Base-by-base conservation (phyloP, 2,329 filamentous ascomycete genomes). In the Sclerotinia minor region DNA sequence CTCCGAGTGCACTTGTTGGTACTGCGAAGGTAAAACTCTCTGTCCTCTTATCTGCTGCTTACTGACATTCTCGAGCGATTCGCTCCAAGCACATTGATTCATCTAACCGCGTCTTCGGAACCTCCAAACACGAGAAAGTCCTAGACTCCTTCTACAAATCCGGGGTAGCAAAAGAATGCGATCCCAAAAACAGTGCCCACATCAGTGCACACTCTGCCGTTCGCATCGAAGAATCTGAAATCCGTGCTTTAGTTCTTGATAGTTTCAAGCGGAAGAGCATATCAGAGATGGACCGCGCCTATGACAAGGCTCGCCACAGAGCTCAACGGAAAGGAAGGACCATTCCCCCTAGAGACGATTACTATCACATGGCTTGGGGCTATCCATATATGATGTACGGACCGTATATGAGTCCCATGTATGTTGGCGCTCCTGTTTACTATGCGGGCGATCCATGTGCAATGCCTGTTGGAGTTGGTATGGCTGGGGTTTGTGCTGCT, bases 1-100 rank as follows among this genome's bases (percentile, higher is more conserved):
- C 76, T 89, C 85, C 1, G 89, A 91, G 77, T 94, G 91, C 73
- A 91, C 87, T 0, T 94, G 91, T 77, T 94, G 91, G 90, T 92
- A 94, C 77, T 96, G 92, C 78, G 92, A 95, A 78, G 84, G 80
- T 79, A 67, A 50, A 72, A 76, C 2, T 29, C 26, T 24, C 41
- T 45, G 32, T 53, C 38, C 57, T 52, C 26, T 17, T 5, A 5
- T 7, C 26, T 9, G 49, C 24, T n/a, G 13, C 13, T 52, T 17
- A 32, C 54, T 67, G 64, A 69, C 7, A 52, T 53, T 19, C 47
- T 29, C n/a, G 65, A 72, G 73, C 87, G 6, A 83, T 89, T 65
- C 86, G 89, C 45, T 80, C 85, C 54, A 79, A 83, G 2, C 82
- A 87, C 73, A 81, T 85, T 2, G 82, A 81, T 15, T 76, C 79